Percentiles rank a stretch among this genome's conserved stretches.
These are phyloP conservation scores for Garcia nutans DNA, from an alignment of 345 rosid genomes.

Conservation along the genomic window DNA sequence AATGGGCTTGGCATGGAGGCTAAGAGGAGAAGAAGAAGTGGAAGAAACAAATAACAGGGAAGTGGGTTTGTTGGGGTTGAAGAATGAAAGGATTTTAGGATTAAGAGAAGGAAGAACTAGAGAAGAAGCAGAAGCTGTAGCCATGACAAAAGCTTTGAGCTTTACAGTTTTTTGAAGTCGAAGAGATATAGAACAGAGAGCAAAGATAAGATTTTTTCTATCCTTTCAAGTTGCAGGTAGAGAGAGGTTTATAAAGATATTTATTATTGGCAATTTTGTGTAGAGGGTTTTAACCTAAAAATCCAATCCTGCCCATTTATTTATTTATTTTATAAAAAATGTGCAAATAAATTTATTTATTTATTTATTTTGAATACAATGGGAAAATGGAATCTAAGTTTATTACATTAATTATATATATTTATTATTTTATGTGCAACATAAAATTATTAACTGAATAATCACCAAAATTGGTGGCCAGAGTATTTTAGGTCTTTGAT, in stretches of 20 bases:
- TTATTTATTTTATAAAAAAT: no score
- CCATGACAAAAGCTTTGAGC: constrained; percentile 40
- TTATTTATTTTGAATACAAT: no score
- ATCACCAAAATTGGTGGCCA: no score
- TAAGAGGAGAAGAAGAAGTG: constrained; percentile 32
- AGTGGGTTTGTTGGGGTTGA: constrained; percentile 36
- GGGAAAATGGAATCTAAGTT: no score
- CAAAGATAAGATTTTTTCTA: constrained; percentile 16
- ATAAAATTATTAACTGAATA: no score
- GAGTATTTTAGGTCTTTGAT: no score
- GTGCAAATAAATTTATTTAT: no score
- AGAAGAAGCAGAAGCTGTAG: constrained; percentile 59
- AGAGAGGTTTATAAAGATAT: no score
- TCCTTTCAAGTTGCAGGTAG: no score
- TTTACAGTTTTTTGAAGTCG: neutral
- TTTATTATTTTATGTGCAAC: no score
- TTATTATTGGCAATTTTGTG: neutral
- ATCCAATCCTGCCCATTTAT: no score
- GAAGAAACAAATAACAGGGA: constrained; percentile 35
- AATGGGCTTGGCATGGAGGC: constrained; percentile 33
- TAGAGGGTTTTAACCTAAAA: neutral
- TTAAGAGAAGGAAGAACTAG: constrained; percentile 58
- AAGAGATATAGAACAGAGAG: constrained; percentile 35
- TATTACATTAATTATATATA: no score
- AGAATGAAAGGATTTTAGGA: constrained; percentile 44